phyloP scores from a whole-genome alignment of 768 basidiomycete species.

The Holtermanniella nyarrowii region DNA sequence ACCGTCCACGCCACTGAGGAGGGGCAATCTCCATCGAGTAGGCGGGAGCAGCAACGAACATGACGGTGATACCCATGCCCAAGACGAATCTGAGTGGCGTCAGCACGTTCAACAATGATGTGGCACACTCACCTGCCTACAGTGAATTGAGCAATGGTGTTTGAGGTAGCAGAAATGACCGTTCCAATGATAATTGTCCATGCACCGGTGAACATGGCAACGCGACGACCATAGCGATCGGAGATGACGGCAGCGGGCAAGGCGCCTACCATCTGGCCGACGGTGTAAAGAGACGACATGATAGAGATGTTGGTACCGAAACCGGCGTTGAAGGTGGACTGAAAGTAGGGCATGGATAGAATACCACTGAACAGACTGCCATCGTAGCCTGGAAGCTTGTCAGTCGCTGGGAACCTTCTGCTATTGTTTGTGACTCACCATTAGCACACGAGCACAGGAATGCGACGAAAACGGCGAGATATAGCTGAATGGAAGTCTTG shows the following conservation, averaged over 20 bases:
- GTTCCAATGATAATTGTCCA: conserved; percentile 41
- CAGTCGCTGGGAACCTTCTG: no score
- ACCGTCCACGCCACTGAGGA: conserved; percentile 16
- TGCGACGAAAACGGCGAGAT: no score
- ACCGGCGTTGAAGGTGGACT: conserved; percentile 8
- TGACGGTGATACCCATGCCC: conserved; percentile 48
- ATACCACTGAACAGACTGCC: conserved; percentile 22
- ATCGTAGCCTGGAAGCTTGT: no score
- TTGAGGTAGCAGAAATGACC: conserved; percentile 46
- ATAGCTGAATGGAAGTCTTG: no score
- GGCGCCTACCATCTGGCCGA: conserved; percentile 31
- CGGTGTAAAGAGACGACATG: conserved; percentile 8
- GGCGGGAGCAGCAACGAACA: conserved; percentile 37
- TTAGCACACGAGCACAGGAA: no score
- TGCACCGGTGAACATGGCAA: conserved; percentile 36
- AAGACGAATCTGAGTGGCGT: conserved; percentile 46
- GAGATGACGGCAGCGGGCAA: conserved; percentile 36
- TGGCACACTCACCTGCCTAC: no score
- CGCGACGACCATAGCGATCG: conserved; percentile 36
- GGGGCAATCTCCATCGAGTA: conserved; percentile 56
- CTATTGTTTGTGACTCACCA: no score
- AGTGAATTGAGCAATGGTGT: conserved; percentile 46
- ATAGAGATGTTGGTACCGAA: conserved; percentile 7
- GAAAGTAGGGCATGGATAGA: conserved; percentile 25
- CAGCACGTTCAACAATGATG: not conserved